These are phyloP conservation scores for Neopestalotiopsis clavispora DNA, from an alignment of 2,329 filamentous ascomycete species.

Conservation along the genomic window DNA sequence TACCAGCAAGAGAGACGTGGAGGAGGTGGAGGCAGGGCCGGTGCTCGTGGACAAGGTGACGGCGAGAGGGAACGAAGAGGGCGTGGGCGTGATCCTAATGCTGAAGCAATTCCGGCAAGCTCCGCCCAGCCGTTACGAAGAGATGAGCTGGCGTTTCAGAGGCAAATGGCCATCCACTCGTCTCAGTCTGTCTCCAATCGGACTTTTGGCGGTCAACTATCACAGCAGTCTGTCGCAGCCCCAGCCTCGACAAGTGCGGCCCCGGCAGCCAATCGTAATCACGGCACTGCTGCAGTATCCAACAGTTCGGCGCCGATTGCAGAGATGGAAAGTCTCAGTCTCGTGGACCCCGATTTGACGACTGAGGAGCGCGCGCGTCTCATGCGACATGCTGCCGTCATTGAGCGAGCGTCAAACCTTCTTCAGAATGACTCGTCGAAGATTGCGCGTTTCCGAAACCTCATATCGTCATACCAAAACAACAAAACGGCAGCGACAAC, in stretches of 20 bases:
- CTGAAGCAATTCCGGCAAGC: slow-evolving; percentile 76
- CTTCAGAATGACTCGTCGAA: slow-evolving; percentile 79
- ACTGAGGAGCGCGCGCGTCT: slow-evolving; percentile 82
- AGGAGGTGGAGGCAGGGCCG: slow-evolving; percentile 48
- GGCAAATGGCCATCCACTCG: slow-evolving; percentile 89
- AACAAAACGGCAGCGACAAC: slow-evolving; percentile 73
- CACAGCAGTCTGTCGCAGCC: slow-evolving; percentile 41
- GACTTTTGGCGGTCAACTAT: slow-evolving; percentile 85
- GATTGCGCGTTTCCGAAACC: slow-evolving; percentile 75
- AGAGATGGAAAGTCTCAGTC: slow-evolving; percentile 55
- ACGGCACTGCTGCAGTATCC: slow-evolving; percentile 29
- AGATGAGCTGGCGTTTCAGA: slow-evolving; percentile 89
- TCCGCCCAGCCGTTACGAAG: slow-evolving; percentile 81
- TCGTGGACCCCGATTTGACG: slow-evolving; percentile 60
- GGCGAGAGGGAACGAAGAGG: slow-evolving; percentile 32
- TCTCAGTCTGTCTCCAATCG: slow-evolving; percentile 80
- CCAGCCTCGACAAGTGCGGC: slow-evolving; percentile 36
- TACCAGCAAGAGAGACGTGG: slow-evolving; percentile 68
- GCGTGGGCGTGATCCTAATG: slow-evolving; percentile 81
- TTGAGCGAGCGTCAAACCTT: slow-evolving; percentile 82
- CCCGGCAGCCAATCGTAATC: slow-evolving; percentile 46
- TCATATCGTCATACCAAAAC: slow-evolving; percentile 79
- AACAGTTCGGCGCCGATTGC: slow-evolving; percentile 32
- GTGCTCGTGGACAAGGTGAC: slow-evolving; percentile 45
- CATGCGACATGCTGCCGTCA: slow-evolving; percentile 80